Evolutionary conservation across 1,139 yeast genomes (phyloP).

Genomic region (Wickerhamomyces sp.): DNA sequence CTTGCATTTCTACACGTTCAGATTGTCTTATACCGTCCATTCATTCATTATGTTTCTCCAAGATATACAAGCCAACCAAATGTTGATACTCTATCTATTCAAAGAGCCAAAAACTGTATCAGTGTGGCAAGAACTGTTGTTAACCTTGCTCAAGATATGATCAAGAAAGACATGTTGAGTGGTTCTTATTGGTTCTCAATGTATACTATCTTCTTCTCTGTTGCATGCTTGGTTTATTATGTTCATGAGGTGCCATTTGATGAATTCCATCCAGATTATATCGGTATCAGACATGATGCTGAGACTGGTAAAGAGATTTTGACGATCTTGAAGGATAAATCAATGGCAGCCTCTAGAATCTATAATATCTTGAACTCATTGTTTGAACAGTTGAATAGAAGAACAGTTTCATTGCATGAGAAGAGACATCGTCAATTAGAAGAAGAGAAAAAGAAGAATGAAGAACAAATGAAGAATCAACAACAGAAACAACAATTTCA

Average conservation of each 20-base stretch:
- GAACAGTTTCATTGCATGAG: slow-evolving; percentile 45
- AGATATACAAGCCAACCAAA: slow-evolving; percentile 30
- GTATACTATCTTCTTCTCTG: slow-evolving; percentile 84
- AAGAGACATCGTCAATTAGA: slow-evolving; percentile 12
- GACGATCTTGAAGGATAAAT: slow-evolving; percentile 64
- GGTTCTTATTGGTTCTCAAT: slow-evolving; percentile 94
- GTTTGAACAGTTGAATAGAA: slow-evolving; percentile 75
- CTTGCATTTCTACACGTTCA: slow-evolving; percentile 80
- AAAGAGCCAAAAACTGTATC: slow-evolving; percentile 80
- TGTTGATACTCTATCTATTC: slow-evolving; percentile 48
- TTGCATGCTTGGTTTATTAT: slow-evolving; percentile 53
- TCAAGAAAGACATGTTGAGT: slow-evolving; percentile 63
- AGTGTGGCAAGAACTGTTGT: slow-evolving; percentile 83
- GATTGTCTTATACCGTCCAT: slow-evolving; percentile 83
- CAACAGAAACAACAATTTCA: slow-evolving; percentile 9
- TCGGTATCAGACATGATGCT: slow-evolving; percentile 61
- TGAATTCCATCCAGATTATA: slow-evolving; percentile 57
- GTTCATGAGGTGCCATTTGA: slow-evolving; percentile 67
- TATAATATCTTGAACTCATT: slow-evolving; percentile 73
- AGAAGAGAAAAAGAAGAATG: slow-evolving; percentile 18
- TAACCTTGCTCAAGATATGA: slow-evolving; percentile 78
- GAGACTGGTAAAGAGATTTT: slow-evolving; percentile 76
- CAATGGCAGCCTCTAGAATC: slow-evolving; percentile 76
- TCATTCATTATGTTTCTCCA: slow-evolving; percentile 72
- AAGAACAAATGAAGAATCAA: slow-evolving; percentile 16